A percentile compares a stretch with the other conserved stretches of the same genome.
These are phyloP conservation scores for Annona squamosa DNA, from an alignment of 164 flowering plant species.

Conservation along the genomic window DNA sequence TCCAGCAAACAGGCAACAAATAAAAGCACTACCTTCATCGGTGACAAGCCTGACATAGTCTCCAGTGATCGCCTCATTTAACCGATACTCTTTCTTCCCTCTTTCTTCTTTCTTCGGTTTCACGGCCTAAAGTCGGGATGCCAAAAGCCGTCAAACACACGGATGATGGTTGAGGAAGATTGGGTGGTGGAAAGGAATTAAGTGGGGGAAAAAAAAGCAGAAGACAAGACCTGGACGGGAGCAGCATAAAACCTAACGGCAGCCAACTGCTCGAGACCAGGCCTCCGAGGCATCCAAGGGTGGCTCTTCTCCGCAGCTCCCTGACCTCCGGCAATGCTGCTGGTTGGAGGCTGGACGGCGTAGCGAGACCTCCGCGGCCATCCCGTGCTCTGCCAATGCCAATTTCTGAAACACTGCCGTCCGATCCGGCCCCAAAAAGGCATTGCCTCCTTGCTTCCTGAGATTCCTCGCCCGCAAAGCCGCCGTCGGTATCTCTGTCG, in stretches of 20 bases:
- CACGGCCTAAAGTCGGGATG: conserved; percentile 19
- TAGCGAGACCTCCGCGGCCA: conserved; percentile 14
- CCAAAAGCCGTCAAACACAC: not conserved
- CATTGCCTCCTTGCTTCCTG: conserved; percentile 22
- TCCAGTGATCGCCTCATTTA: conserved; percentile 50
- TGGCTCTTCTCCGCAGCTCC: conserved; percentile 8
- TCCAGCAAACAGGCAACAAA: not conserved
- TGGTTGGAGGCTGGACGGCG: conserved; percentile 6
- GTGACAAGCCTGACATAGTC: conserved; percentile 48
- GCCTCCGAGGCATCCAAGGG: conserved; percentile 9
- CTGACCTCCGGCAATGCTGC: conserved; percentile 3
- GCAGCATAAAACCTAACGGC: conserved; percentile 50
- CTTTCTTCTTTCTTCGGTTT: conserved; percentile 38
- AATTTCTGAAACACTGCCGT: conserved; percentile 17
- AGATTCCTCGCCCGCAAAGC: not conserved
- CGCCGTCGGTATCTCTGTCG: not conserved
- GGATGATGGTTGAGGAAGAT: not conserved
- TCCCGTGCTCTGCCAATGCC: conserved; percentile 25
- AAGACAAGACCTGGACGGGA: conserved; percentile 46
- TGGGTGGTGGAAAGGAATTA: not conserved
- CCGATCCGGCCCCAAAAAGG: conserved; percentile 31
- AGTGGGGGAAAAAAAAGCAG: not conserved
- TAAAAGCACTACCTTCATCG: conserved; percentile 44
- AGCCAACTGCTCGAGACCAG: conserved; percentile 10
- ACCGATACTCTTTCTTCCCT: conserved; percentile 26